Conservation (phyloP, 805 yeast species). For the Debaryomyces maramus region DNA sequence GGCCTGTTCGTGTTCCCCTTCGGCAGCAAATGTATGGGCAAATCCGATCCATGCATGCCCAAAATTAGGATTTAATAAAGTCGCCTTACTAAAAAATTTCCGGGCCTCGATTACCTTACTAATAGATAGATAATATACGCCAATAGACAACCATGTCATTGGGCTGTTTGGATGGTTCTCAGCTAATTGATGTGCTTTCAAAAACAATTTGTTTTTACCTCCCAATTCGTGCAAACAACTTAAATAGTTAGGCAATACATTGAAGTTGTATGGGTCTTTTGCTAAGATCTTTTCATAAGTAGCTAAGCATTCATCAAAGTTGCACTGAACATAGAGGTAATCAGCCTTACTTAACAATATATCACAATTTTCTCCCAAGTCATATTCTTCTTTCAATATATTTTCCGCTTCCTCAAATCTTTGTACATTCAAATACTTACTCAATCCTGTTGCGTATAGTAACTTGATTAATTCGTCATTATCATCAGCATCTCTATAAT, state of each 20-base stretch:
- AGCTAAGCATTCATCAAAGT: conserved; percentile 71
- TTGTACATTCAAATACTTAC: conserved; percentile 64
- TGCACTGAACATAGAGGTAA: conserved; percentile 68
- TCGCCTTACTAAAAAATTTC: conserved; percentile 83
- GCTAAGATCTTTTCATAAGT: conserved; percentile 63
- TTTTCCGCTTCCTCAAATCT: conserved; percentile 65
- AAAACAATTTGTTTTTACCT: conserved; percentile 75
- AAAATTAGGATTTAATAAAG: conserved; percentile 82
- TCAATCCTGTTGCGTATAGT: conserved; percentile 72
- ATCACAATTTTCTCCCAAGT: conserved; percentile 68
- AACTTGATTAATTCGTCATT: conserved; percentile 78
- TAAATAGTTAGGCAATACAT: conserved; percentile 73
- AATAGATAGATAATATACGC: conserved; percentile 79
- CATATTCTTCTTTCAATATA: conserved; percentile 68
- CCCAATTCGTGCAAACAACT: conserved; percentile 85
- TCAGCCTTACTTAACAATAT: conserved; percentile 69
- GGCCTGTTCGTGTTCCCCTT: conserved; percentile 99
- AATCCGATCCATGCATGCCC: conserved; percentile 98
- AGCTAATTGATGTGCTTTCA: conserved; percentile 81
- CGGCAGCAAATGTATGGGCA: conserved; percentile 96
- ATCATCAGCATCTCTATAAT: conserved; percentile 73
- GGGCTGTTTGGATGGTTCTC: conserved; percentile 79
- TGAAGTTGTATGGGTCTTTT: conserved; percentile 69
- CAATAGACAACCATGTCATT: conserved; percentile 90
- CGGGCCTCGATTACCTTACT: conserved; percentile 79